Base-by-base conservation (phyloP, 2,329 filamentous ascomycete genomes). In the Scedosporium apiospermum region DNA sequence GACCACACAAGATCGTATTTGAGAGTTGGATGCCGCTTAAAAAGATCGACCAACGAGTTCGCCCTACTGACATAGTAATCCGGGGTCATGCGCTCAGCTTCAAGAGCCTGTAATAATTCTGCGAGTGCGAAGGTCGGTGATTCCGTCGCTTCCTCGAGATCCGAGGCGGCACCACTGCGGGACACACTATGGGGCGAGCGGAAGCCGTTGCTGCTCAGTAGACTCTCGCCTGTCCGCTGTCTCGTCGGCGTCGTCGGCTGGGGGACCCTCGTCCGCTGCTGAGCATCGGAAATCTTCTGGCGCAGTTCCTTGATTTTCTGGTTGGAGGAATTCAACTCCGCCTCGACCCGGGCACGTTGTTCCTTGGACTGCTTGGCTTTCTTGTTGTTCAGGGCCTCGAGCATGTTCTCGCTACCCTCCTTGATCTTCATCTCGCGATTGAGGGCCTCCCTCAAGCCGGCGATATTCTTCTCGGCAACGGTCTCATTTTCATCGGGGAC, bases 361-460 rank as follows among this genome's bases (percentile, higher is more conserved):
- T 93, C 93, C 72, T 93, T 96, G 66, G 90, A 89, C 73, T 98
- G 93, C 76, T 98, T 99, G 57, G 91, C 89, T 74, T 96, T 97
- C 76, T 99, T 99, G 55, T 87, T 84, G 73, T 97, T 91, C 67
- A 99, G 78, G 12, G 95, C 95, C 77, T 99, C 95, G 46, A 99
- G 81, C 84, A 99, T 88, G 73, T 99, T 99, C 79, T 99, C 95
- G 63, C 93, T 97, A 21, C 95, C 95, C 69, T 93, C 90, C 75
- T 96, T 97, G 72, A 99, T 98, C 80, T 98, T 98, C 77, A 93
- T 88, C 77, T 99, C 96, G 70, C 96, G 93, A 68, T 92, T 93
- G 66, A 99, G 88, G 70, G 88, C 85, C 69, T 97, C 93, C 70
- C 89, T 88, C 65, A 97, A 82, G 60, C 85, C 80, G 23, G 87